Conservation (phyloP, 1,139 yeast genomes). For the Maudiozyma humilis region DNA sequence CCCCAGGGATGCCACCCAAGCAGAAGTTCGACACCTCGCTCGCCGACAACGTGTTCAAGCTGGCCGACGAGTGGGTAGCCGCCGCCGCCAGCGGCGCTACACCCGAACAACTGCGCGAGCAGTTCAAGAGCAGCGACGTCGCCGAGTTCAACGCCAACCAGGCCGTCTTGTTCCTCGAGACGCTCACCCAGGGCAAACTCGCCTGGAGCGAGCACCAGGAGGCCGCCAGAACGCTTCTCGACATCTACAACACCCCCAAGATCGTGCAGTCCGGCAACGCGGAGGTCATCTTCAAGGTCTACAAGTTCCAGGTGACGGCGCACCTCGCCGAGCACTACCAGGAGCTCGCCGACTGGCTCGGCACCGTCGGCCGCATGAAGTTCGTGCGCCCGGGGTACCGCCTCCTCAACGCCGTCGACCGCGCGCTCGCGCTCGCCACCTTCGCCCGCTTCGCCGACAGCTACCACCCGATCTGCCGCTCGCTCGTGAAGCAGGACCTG, state of each 20-base stretch:
- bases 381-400: slow-evolving; percentile 82
- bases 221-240: slow-evolving; percentile 28
- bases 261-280: slow-evolving; percentile 50
- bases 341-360: slow-evolving; percentile 69
- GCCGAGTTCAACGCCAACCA: slow-evolving; percentile 61
- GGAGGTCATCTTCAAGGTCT: slow-evolving; percentile 77
- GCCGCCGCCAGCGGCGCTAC: slow-evolving; percentile 25
- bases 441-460: slow-evolving; percentile 49
- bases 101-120: slow-evolving; percentile 27
- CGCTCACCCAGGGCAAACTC: slow-evolving; percentile 38
- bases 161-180: slow-evolving; percentile 68
- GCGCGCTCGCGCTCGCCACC: slow-evolving; percentile 54
- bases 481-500: slow-evolving; percentile 70
- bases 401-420: slow-evolving; percentile 55
- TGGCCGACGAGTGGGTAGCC: slow-evolving; percentile 59
- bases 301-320: slow-evolving; percentile 50
- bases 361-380: slow-evolving; percentile 92
- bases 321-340: slow-evolving; percentile 40
- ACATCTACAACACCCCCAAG: slow-evolving; percentile 25
- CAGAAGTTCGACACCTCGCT: slow-evolving; percentile 72
- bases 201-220: slow-evolving; percentile 26
- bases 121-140: slow-evolving; percentile 37
- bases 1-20: slow-evolving; percentile 82
- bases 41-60: slow-evolving; percentile 60
- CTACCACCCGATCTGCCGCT: slow-evolving; percentile 81